phyloP scores from a whole-genome alignment of 805 yeast species.

The Metschnikowia reukaufii region DNA sequence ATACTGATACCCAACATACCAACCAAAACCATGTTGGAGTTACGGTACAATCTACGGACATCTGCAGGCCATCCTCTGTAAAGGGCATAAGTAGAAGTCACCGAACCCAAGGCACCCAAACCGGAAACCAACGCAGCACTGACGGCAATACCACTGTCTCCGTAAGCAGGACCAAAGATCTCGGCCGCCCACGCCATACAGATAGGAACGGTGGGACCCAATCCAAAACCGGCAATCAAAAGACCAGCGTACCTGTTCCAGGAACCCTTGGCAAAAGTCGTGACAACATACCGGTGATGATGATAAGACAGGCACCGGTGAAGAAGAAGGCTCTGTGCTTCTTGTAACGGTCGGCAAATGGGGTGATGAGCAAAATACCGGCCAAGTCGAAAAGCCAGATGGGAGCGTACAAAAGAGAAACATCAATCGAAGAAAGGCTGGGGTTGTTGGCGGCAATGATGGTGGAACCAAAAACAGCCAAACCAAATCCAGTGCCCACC shows the following conservation, averaged over 20 bases:
- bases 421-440: constrained; percentile 57
- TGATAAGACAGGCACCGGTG: constrained; percentile 58
- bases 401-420: constrained; percentile 80
- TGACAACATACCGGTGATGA: constrained; percentile 71
- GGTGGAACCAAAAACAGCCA: constrained; percentile 82
- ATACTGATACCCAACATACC: constrained; percentile 75
- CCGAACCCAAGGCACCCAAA: constrained; percentile 83
- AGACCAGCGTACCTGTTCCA: constrained; percentile 84
- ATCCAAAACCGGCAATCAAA: constrained; percentile 78
- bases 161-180: constrained; percentile 66
- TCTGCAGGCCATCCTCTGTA: constrained; percentile 89
- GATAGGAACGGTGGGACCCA: constrained; percentile 90
- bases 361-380: constrained; percentile 73
- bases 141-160: constrained; percentile 83
- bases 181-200: constrained; percentile 83
- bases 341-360: constrained; percentile 72
- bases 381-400: constrained; percentile 85
- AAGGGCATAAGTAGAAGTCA: constrained; percentile 80
- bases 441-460: constrained; percentile 68
- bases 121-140: constrained; percentile 84
- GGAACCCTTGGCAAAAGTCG: constrained; percentile 68
- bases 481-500: constrained; percentile 87
- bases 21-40: constrained; percentile 84
- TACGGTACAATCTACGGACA: constrained; percentile 53
- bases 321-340: constrained; percentile 62